Conservation (phyloP, 1,139 yeast genomes). For the Suhomyces wounanorum region DNA sequence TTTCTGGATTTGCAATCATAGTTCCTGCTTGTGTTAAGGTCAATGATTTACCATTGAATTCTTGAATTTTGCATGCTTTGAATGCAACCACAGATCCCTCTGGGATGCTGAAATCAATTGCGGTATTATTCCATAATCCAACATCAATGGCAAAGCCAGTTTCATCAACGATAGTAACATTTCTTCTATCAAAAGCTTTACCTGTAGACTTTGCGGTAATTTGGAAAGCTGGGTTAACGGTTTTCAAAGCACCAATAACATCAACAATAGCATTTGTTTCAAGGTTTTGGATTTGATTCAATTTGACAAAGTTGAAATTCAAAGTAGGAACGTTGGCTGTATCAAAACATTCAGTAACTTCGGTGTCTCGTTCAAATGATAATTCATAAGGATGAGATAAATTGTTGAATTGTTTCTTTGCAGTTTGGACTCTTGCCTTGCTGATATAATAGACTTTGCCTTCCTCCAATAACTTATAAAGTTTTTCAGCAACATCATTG, state of each 20-base stretch:
- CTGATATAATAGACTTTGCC: slow-evolving; percentile 88
- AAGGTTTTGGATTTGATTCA: slow-evolving; percentile 63
- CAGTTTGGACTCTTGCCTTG: slow-evolving; percentile 76
- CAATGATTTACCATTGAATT: slow-evolving; percentile 84
- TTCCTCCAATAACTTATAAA: slow-evolving; percentile 74
- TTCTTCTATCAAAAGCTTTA: slow-evolving; percentile 89
- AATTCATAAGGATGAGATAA: slow-evolving; percentile 89
- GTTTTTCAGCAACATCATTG: slow-evolving; percentile 81
- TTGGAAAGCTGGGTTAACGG: slow-evolving; percentile 72
- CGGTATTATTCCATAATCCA: slow-evolving; percentile 90
- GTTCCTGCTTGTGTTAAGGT: slow-evolving; percentile 81
- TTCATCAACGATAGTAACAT: slow-evolving; percentile 82
- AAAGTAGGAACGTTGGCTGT: slow-evolving; percentile 71
- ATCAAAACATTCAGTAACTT: slow-evolving; percentile 71
- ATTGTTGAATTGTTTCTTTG: slow-evolving; percentile 85
- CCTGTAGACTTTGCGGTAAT: slow-evolving; percentile 93
- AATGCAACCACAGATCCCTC: slow-evolving; percentile 88
- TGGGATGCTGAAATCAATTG: slow-evolving; percentile 71
- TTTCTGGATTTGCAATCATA: slow-evolving; percentile 78
- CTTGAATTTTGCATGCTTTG: slow-evolving; percentile 87
- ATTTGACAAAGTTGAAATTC: slow-evolving; percentile 71
- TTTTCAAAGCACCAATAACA: slow-evolving; percentile 82
- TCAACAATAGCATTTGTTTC: slow-evolving; percentile 79
- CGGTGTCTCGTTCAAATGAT: slow-evolving; percentile 76
- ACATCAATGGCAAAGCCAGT: slow-evolving; percentile 73